Evolutionary conservation across 129 eudicot species (phyloP), one percentile per base, ranked within the genome.

Genomic region (Logfia minima): DNA sequence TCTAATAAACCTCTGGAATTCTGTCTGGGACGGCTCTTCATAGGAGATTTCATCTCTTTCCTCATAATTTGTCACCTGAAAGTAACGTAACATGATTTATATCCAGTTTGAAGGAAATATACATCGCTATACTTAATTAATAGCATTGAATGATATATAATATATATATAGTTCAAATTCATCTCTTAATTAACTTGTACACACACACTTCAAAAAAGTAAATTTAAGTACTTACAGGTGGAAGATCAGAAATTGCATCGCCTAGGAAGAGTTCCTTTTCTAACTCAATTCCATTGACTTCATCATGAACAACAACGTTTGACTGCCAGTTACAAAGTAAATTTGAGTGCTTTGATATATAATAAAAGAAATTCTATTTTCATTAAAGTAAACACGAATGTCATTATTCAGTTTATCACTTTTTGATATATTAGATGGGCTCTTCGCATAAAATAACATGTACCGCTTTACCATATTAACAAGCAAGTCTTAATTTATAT

Each of bases 211-310:
- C 39, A 64, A 28, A 29, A 9, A 13, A 28, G n/a, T 64, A 60
- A 22, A 29, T 1, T 45, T 63, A 23, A 24, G n/a, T 35, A 58
- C 86, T 72, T 88, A 92, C 98, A 8, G 84, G 74, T 8, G 96
- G 96, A 41, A 92, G 98, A 65, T 92, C 98, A 53, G 96, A 88
- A 43, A 90, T 83, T 3, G 96, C 96, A 74, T 92, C 94, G 1
- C 72, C 83, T 18, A 92, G 88, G 13, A 21, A 67, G 17, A 92
- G 81, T 70, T 86, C 85, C 13, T 78, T 63, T 68, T 88, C 80
- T 73, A 92, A 82, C 24, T 71, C 77, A 24, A 58, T 82, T 28
- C 21, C 58, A 6, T 23, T 29, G 18, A 81, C 82, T 52, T 87
- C 91, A 18, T 89, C 96, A 65, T 84, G 83, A 8, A 81, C 84